Conservation (phyloP, 2,329 filamentous ascomycete species). For the Aspergillus neotritici region DNA sequence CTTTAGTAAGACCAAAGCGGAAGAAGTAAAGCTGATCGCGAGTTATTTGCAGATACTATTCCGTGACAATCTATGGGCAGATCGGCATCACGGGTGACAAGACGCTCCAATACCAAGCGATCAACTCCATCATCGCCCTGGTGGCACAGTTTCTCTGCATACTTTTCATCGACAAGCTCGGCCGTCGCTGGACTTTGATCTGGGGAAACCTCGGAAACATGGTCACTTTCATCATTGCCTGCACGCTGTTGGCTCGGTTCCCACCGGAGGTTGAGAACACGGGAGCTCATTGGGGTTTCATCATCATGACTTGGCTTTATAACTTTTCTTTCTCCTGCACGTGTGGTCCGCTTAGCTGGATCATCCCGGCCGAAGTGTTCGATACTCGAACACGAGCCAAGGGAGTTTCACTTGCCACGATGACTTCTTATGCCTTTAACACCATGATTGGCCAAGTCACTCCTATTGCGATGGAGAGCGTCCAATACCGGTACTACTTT, state of each 20-base stretch:
- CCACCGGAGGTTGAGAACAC: slow-evolving; percentile 50
- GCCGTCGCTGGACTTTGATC: slow-evolving; percentile 68
- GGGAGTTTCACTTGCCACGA: slow-evolving; percentile 68
- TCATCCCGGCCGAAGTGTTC: slow-evolving; percentile 63
- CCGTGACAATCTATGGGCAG: slow-evolving; percentile 59
- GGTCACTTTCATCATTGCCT: slow-evolving; percentile 66
- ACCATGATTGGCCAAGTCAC: slow-evolving; percentile 69
- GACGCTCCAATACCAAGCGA: slow-evolving; percentile 69
- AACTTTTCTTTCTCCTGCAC: slow-evolving; percentile 70
- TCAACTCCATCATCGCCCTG: slow-evolving; percentile 65
- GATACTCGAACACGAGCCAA: slow-evolving; percentile 70
- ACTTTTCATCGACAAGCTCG: slow-evolving; percentile 59
- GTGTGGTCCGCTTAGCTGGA: slow-evolving; percentile 62
- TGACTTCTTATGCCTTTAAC: slow-evolving; percentile 69
- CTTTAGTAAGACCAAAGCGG: not conserved
- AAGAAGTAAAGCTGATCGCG: too few relatives aligned
- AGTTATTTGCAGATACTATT: slow-evolving; percentile 52
- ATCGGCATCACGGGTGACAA: slow-evolving; percentile 62
- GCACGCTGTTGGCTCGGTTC: slow-evolving; percentile 52
- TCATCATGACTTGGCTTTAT: slow-evolving; percentile 70
- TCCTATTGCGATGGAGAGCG: slow-evolving; percentile 51
- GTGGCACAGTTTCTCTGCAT: slow-evolving; percentile 65
- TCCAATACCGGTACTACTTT: slow-evolving; percentile 55
- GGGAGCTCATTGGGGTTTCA: slow-evolving; percentile 53
- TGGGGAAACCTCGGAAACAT: slow-evolving; percentile 65